Percentiles rank a stretch among this genome's conserved stretches.
Evolutionary conservation across 78 protist genomes (phyloP).

Genomic region (Dictyostelium discoideum): DNA sequence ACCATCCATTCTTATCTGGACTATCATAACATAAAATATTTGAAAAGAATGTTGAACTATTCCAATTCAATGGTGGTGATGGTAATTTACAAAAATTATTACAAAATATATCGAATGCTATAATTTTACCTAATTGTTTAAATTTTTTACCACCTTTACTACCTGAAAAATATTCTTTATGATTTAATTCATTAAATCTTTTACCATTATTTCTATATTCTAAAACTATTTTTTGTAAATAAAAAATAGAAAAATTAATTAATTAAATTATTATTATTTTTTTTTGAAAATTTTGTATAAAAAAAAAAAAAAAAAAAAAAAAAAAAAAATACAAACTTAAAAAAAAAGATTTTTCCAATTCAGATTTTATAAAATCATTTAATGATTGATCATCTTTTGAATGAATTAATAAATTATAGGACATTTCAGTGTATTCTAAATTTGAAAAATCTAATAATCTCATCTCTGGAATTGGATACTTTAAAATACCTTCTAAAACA

Average conservation of each 20-base stretch:
- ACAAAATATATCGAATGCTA: slow-evolving; percentile 64
- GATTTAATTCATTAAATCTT: slow-evolving; percentile 33
- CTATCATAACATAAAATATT: slow-evolving; percentile 34
- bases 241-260: too few relatives aligned
- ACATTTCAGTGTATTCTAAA: slow-evolving; percentile 14
- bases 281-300: too few relatives aligned
- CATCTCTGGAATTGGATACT: slow-evolving; percentile 15
- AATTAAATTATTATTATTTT: too few relatives aligned
- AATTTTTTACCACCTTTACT: slow-evolving; percentile 9
- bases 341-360: slow-evolving; percentile 28
- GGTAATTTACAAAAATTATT: slow-evolving; percentile 14
- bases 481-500: not conserved
- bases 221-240: not conserved
- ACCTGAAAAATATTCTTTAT: slow-evolving; percentile 24
- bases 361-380: slow-evolving; percentile 8
- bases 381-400: not conserved
- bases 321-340: not conserved
- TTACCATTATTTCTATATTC: slow-evolving; percentile 30
- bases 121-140: slow-evolving; percentile 43
- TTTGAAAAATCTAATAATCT: slow-evolving; percentile 18
- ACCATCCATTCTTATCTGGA: slow-evolving; percentile 48
- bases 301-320: not conserved
- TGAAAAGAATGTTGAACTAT: not conserved
- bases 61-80: not conserved
- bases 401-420: not conserved